A percentile compares a stretch with the other conserved stretches of the same genome.
phyloP scores from a whole-genome alignment of 2,329 filamentous ascomycete species.

The Pestalotiopsis sp. region DNA sequence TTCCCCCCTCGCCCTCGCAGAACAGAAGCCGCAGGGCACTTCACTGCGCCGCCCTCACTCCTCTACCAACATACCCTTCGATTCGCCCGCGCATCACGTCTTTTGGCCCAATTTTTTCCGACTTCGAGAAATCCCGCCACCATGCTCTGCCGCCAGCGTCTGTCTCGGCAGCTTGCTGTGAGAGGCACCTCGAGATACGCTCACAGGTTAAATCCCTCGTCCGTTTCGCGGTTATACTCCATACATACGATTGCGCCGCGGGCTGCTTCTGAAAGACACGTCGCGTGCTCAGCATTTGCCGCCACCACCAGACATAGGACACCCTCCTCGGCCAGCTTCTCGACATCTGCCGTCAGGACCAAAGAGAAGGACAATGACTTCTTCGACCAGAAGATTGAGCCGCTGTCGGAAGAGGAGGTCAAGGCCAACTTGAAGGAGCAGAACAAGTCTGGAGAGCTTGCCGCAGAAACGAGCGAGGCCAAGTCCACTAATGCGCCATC shows the following conservation, averaged over 20 bases:
- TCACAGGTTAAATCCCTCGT: constrained; percentile 20
- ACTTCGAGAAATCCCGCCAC: constrained; percentile 12
- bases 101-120: not conserved
- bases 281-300: constrained; percentile 22
- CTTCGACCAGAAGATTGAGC: constrained; percentile 50
- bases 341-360: constrained; percentile 34
- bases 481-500: constrained; percentile 45
- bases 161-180: constrained; percentile 30
- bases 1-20: not conserved
- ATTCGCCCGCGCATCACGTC: not conserved
- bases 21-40: not conserved
- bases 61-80: not conserved
- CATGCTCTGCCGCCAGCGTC: constrained; percentile 35
- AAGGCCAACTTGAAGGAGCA: constrained; percentile 51
- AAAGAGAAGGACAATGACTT: constrained; percentile 49
- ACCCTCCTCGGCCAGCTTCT: constrained; percentile 32
- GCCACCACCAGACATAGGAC: constrained; percentile 12
- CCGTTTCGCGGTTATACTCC: constrained; percentile 25
- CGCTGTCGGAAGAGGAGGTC: constrained; percentile 54
- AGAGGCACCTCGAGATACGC: constrained; percentile 23
- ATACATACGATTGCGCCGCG: constrained; percentile 18
- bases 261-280: constrained; percentile 17
- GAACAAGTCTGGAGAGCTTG: constrained; percentile 36
- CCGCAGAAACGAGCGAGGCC: constrained; percentile 49
- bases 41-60: not conserved